Evolutionary conservation across 176 grass and related monocot species (phyloP), one percentile per base, ranked within the genome.

Genomic region (Otatea glauca): DNA sequence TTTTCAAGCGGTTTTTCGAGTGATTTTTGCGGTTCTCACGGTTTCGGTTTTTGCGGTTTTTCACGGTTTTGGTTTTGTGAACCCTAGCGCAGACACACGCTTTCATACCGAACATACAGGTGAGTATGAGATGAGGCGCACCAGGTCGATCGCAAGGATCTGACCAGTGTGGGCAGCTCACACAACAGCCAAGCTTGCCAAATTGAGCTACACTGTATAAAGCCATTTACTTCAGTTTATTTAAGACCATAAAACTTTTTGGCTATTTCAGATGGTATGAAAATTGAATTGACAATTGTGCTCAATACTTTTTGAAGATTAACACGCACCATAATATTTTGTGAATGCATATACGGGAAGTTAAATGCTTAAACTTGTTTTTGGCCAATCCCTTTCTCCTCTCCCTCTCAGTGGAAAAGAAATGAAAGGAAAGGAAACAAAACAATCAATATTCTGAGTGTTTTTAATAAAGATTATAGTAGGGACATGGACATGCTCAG

Each of bases 311-410:
- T 71, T 61, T 77, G 7, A 29, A 61, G 54, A 83, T 76, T 77
- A 83, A 32, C 20, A 83, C 15, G 12, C 56, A 54, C 5, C 42
- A 77, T 34, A 72, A 51, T 63, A 50, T 61, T 37, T 70, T 87
- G 53, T 14, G 29, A 29, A 81, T 56, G 4, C 35, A 55, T 27
- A 81, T 69, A 86, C 3, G 11, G 2, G 4, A 70, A 83, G 66
- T 84, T 80, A 74, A 79, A 85, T 75, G 68, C 61, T 49, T 89
- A 68, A 80, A 89, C 60, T 80, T 76, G 16, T 89, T 80, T 85
- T 85, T 69, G 15, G 21, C 61, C 39, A 25, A 62, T 81, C 70
- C 51, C 61, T 89, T 64, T 88, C 86, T 42, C 64, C 25, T 23
- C 41, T 79, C 76, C 13, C 67, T 53, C 84, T 53, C 84, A 75